Evolutionary conservation across 495 filamentous ascomycete genomes (phyloP), one percentile per base, ranked within the genome.

Genomic region (Lepidopterella palustris): DNA sequence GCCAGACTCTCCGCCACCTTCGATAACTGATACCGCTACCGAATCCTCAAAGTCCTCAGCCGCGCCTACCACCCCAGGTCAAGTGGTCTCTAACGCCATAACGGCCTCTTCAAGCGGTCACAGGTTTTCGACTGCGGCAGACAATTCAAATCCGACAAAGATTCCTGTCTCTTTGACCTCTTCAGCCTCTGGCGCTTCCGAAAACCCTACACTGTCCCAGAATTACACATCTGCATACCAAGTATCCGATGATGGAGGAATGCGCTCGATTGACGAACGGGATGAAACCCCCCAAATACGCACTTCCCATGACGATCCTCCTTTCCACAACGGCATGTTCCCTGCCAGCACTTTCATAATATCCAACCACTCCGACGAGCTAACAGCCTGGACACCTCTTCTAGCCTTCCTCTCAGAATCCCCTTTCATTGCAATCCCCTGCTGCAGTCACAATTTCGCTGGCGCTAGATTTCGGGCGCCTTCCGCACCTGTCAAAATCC

Each of bases 361-460:
- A 60, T 92, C 90, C 45, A 97, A 97, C 67, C 93, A 97, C 68
- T 90, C 93, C 21, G 93, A 98, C 70, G 90, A 98, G 73, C 78
- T 98, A 10, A 97, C 95, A 0, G 80, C 88, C 4, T 98, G 93
- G 93, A 97, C 95, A 0, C 95, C 93, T 0, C 80, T 96, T 29
- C 80, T 98, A 45, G 89, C 92, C 27, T 81, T 83, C 27, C 75
- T 88, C 1, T 88, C 88, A 20, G 65, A 80, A 15, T 86, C 80
- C 51, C 87, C 92, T 0, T 98, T 96, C 65, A 81, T 98, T 26
- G 85, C 86, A 53, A 96, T 97, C 39, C 93, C 93, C 1, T 98
- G 93, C 74, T 98, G 93, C 75, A 95, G 90, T 29, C 90, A 96
- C 74, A 78, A 88, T 28, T 83, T 98, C 0, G 82, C 84, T 3